Base-by-base conservation (phyloP, 345 rosid genomes). In the Kandelia obovata region DNA sequence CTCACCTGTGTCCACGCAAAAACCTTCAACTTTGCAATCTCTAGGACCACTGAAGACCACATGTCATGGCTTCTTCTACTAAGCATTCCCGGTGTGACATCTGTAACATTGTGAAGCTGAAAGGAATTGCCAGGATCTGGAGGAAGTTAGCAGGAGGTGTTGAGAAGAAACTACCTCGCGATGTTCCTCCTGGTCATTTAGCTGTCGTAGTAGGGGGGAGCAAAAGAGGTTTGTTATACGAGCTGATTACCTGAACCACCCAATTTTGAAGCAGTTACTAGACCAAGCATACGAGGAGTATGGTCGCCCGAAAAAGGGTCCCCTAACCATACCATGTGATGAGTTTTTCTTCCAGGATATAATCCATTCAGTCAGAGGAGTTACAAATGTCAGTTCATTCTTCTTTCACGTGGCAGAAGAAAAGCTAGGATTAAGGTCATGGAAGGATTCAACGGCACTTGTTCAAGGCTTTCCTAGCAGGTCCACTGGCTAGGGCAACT, bases 111-210 rank as follows among this genome's bases (percentile, higher is more conserved):
- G 55, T 68, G 66, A 81, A 78, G 78, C 73, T 75, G 67, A 79
- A 66, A 73, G 67, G 55, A 47, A 55, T 73, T 37, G 60, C 71
- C 66, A 59, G 21, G 47, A 10, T 58, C 7, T 66, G 75, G 77
- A 3, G 71, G 35, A 82, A 72, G 65, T 67, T 71, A 21, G 73
- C 76, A 31, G 35, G 67, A 61, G 66, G 65, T 15, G 53, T 68
- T 35, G 26, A 73, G 69, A 67, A 71, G 69, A 78, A 65, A 43
- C 69, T 64, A 57, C 73, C 82, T 19, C 58, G 37, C 5, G 81
- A 80, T 64, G 80, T 82, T 9, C 78, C 78, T 23, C 74, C 73
- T 8, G 79, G 81, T 27, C 76, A 76, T 62, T 69, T 78, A 16
- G 78, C 79, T 52, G 79, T 79, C 65, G 68, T 71, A 20, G 78